Evolutionary conservation across 2,329 filamentous ascomycete genomes (phyloP), one percentile per base, ranked within the genome.

Genomic region (Fusarium fracticaudum): DNA sequence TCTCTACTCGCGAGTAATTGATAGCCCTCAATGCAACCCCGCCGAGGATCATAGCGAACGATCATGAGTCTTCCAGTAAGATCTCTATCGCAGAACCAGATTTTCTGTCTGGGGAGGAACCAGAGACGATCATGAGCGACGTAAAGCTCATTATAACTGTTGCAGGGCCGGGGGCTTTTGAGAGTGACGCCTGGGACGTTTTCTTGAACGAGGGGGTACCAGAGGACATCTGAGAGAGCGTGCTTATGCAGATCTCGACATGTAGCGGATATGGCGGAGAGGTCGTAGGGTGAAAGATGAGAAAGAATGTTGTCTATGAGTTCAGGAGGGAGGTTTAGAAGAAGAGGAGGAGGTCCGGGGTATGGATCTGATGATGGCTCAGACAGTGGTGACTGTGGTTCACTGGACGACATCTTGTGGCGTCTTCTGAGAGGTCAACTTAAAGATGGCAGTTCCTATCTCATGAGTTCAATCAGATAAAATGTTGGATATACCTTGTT

Each of bases 41-140:
- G 87, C 8, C 89, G 84, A 51, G 91, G 88, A 79, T 98, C 91
- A 78, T 95, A 98, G 18, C 93, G 91, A n/a, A 89, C 87, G 44
- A 98, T 79, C 33, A 97, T 87, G 47, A 98, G 82, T 79, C 92
- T 93, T 1, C 95, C 95, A 4, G 89, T 91, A 54, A 94, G 87
- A 37, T 91, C 88, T 5, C 86, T 87, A 81, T 98, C 94, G 67
- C 91, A 89, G 79, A 98, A 96, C 95, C 95, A 98, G 72, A 98
- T 86, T 81, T 93, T 95, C 79, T 93, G 87, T 59, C 89, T 90
- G 0, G 93, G 87, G 3, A 98, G 86, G 78, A 97, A 98, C 95
- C 95, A 98, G 77, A 92, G 90, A 1, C 92, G 92, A 72, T 96
- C 89, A 80, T 96, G 93, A 26, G 91, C 87, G 47, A 88, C 84